Evolutionary conservation across 257 asterid species (phyloP), one percentile per base, ranked within the genome.

Genomic region (Penstemon eatonii): DNA sequence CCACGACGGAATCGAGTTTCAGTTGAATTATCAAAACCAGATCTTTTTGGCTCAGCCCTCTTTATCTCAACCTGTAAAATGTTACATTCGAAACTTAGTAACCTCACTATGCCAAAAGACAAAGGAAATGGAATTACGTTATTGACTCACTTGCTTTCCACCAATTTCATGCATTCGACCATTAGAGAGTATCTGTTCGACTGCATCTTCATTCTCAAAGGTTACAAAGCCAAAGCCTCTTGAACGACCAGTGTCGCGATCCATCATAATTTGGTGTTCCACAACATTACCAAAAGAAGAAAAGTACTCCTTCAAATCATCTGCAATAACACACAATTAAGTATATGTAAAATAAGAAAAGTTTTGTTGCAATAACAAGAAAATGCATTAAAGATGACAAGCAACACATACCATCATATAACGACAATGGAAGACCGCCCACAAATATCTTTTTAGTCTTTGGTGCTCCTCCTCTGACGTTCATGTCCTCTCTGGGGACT

Each of bases 171-270:
- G 99, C 97, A 91, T 89, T 58, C 74, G 96, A 33, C 97, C 97
- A 86, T 91, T 83, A 62, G 87, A 70, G 65, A 94, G 74, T 70
- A 91, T 87, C 87, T 81, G 85, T 36, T 91, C 98, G 73, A 94
- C 96, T 18, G 96, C 86, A 41, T 83, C 96, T 83, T 94, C 99
- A 70, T 38, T 82, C 65, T 89, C 99, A 73, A 94, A 94, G 64
- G 99, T 89, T 45, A 94, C 89, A 62, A 94, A 94, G 37, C 98
- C 98, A 83, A 94, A 94, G 25, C 99, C 99, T 67, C 98, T 81
- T 33, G 98, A 82, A 13, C 98, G 87, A 63, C 96, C 96, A 70
- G 95, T 94, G 60, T 81, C 82, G 63, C 84, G 99, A 63, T 94
- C 99, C 81, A 94, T 57, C 99, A 94, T 91, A 63, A 94, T 94